Conservation (phyloP, 2,329 filamentous ascomycete genomes). For the Rhexocercosporidium sp. region DNA sequence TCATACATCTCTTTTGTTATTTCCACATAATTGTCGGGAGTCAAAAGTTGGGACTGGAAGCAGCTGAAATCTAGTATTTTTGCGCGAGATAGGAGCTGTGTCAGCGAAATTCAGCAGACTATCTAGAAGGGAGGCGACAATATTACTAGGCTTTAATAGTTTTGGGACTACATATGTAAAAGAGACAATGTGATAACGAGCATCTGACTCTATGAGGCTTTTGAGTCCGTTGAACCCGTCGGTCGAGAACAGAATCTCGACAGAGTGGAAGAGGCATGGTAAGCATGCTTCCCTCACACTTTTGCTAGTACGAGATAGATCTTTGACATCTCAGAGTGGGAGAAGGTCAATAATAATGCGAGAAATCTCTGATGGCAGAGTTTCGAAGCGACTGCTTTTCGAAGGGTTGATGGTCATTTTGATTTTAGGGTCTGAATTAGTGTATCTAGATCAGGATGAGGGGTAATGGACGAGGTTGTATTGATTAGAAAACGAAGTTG, state of each 20-base stretch:
- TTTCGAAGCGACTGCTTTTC: neutral
- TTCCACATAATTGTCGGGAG: neutral
- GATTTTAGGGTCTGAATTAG: neutral
- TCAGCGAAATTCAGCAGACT: neutral
- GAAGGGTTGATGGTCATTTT: neutral
- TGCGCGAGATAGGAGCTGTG: neutral
- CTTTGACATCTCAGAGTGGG: neutral
- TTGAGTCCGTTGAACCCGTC: neutral
- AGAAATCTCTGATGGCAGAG: neutral
- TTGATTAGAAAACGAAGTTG: neutral
- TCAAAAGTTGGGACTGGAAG: neutral
- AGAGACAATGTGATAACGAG: neutral
- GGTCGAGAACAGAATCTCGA: neutral
- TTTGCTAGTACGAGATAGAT: neutral
- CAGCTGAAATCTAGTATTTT: neutral
- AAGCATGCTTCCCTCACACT: neutral
- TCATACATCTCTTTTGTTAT: neutral
- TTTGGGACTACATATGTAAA: neutral
- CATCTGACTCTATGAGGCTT: neutral
- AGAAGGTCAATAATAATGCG: neutral
- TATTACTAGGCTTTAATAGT: neutral
- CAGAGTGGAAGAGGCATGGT: neutral
- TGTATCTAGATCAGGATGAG: neutral
- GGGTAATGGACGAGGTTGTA: neutral
- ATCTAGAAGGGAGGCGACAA: neutral